These are phyloP conservation scores for Craterostigma plantagineum DNA, from an alignment of 257 asterid species.

Conservation along the genomic window DNA sequence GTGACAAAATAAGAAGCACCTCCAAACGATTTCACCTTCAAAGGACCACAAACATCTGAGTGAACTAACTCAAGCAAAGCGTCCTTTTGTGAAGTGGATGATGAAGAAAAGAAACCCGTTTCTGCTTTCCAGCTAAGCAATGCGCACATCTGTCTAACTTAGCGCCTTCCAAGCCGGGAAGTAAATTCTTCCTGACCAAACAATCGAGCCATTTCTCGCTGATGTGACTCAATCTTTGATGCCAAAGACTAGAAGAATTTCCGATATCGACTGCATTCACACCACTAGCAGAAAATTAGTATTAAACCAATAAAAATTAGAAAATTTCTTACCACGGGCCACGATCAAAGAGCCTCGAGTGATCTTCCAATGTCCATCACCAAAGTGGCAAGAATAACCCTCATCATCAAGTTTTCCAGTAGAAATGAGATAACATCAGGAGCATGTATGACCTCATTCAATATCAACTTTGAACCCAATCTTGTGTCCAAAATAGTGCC, in stretches of 20 bases:
- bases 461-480: too few species aligned
- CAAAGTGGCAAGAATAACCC: too few species aligned
- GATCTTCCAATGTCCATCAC: too few species aligned
- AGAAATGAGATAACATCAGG: too few species aligned
- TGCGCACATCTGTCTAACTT: not conserved
- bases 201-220: conserved; percentile 3
- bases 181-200: too few species aligned
- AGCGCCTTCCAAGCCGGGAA: not conserved
- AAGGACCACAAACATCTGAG: not conserved
- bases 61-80: not conserved
- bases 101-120: not conserved
- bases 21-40: not conserved
- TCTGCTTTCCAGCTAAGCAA: conserved; percentile 3
- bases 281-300: not conserved
- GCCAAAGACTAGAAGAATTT: not conserved
- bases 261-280: not conserved
- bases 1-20: not conserved
- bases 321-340: too few species aligned
- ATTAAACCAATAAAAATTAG: too few species aligned
- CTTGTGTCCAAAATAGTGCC: too few species aligned
- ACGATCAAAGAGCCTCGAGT: too few species aligned
- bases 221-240: not conserved
- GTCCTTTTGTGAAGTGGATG: not conserved
- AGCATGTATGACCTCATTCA: too few species aligned
- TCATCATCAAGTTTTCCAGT: too few species aligned